Evolutionary conservation across 192 early-diverging fungal species (phyloP).

Genomic region (Backusella parvicylindrica): DNA sequence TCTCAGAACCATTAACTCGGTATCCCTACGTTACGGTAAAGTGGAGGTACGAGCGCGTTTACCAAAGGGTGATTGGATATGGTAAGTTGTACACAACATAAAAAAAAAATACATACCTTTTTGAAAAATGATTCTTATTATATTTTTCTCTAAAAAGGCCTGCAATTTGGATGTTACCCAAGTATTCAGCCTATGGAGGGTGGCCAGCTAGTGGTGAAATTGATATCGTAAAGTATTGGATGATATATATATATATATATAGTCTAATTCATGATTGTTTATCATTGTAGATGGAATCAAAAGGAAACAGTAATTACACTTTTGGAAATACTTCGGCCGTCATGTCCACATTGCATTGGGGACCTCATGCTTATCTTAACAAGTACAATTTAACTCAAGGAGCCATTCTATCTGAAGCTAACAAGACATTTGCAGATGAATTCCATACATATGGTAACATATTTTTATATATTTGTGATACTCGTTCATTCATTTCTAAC

Average conservation of each 20-base stretch:
- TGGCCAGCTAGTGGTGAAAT: slow-evolving; percentile 61
- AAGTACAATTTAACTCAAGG: slow-evolving; percentile 41
- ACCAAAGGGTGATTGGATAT: slow-evolving; percentile 53
- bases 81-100: slow-evolving; percentile 34
- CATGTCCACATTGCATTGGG: slow-evolving; percentile 61
- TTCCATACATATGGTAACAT: slow-evolving; percentile 56
- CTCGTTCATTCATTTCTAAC: too few relatives aligned
- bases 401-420: slow-evolving; percentile 21
- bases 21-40: slow-evolving; percentile 50
- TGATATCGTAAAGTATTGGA: slow-evolving; percentile 21
- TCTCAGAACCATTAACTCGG: slow-evolving; percentile 40
- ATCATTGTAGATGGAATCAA: slow-evolving; percentile 38
- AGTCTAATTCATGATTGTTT: background rate
- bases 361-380: slow-evolving; percentile 47
- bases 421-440: slow-evolving; percentile 46
- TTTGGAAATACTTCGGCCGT: slow-evolving; percentile 35
- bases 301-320: slow-evolving; percentile 49
- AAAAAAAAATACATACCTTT: background rate
- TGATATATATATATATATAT: too few relatives aligned
- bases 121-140: too few relatives aligned
- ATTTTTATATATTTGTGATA: too few relatives aligned
- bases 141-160: slow-evolving; percentile 15
- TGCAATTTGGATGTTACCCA: slow-evolving; percentile 62
- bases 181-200: slow-evolving; percentile 46
- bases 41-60: slow-evolving; percentile 55